phyloP scores from a whole-genome alignment of 75 land plant species.

The Azolla pinnata region DNA sequence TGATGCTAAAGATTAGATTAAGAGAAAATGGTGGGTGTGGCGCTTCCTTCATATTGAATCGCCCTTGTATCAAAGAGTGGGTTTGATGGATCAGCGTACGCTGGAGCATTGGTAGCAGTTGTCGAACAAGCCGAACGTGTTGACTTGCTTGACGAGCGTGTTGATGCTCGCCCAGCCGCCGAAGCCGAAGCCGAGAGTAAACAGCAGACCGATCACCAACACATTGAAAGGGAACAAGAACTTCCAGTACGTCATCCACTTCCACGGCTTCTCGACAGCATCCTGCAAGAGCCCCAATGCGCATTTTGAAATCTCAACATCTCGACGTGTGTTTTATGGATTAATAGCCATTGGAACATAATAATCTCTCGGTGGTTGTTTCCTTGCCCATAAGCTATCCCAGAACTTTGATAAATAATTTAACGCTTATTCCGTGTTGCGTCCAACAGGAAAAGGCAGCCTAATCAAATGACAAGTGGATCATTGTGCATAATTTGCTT shows the following conservation, averaged over 20 bases:
- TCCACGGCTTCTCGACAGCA: slow-evolving; percentile 66
- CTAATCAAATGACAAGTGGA: background rate
- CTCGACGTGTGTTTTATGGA: background rate
- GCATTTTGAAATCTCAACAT: background rate
- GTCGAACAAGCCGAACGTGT: slow-evolving; percentile 63
- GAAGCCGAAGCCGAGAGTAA: slow-evolving; percentile 55
- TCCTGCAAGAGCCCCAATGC: slow-evolving; percentile 25
- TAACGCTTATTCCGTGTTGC: too few relatives aligned
- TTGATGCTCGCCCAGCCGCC: slow-evolving; percentile 78
- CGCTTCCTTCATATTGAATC: too few relatives aligned
- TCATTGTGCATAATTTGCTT: background rate
- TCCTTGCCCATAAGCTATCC: too few relatives aligned
- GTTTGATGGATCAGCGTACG: too few relatives aligned
- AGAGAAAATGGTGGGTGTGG: too few relatives aligned
- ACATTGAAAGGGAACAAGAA: slow-evolving; percentile 37
- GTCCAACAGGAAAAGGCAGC: too few relatives aligned
- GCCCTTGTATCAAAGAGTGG: too few relatives aligned
- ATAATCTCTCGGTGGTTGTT: too few relatives aligned
- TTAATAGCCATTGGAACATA: background rate
- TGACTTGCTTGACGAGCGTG: slow-evolving; percentile 48
- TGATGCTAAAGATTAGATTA: too few relatives aligned
- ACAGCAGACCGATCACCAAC: slow-evolving; percentile 48
- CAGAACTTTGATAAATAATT: too few relatives aligned
- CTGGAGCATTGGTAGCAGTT: slow-evolving; percentile 80
- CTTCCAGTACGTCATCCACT: slow-evolving; percentile 43